Evolutionary conservation across 1,284 basidiomycete species (phyloP).

Genomic region (Taiwanofungus camphoratus): DNA sequence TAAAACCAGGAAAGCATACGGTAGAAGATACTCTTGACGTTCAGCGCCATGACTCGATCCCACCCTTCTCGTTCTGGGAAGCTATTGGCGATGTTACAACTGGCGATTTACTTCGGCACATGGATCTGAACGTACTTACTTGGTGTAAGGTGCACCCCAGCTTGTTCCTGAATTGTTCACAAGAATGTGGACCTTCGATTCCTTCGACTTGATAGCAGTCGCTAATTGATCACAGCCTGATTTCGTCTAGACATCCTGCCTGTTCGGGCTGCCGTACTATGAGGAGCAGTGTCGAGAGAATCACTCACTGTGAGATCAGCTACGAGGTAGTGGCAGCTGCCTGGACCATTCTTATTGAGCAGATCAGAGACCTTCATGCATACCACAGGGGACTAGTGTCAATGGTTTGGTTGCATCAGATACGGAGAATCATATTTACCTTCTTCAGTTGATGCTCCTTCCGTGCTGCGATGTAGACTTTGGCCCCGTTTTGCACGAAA

Average conservation of each 20-base stretch:
- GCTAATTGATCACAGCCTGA: constrained; percentile 78
- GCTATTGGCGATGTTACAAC: constrained; percentile 13
- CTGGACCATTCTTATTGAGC: constrained; percentile 53
- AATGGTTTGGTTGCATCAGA: background rate
- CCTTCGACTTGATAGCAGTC: constrained; percentile 60
- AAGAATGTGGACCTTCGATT: constrained; percentile 69
- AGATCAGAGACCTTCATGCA: constrained; percentile 55
- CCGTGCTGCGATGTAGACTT: constrained; percentile 81
- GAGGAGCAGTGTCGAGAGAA: background rate
- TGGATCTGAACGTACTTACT: constrained; percentile 26
- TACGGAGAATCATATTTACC: constrained; percentile 32
- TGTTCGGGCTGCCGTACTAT: too few species aligned
- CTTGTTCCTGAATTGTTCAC: constrained; percentile 79
- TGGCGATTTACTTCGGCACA: background rate
- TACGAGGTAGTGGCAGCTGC: constrained; percentile 64
- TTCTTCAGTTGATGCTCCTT: constrained; percentile 75
- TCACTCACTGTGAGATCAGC: constrained; percentile 62
- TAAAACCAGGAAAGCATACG: constrained; percentile 36
- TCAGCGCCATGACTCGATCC: constrained; percentile 77
- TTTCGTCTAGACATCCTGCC: constrained; percentile 45
- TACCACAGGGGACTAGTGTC: too few species aligned
- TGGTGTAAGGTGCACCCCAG: constrained; percentile 72
- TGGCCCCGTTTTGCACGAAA: constrained; percentile 55
- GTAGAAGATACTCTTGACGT: constrained; percentile 79
- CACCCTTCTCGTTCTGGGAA: constrained; percentile 80